Conservation (phyloP, 2,329 filamentous ascomycete genomes). For the Albophoma yamanashiensis region DNA sequence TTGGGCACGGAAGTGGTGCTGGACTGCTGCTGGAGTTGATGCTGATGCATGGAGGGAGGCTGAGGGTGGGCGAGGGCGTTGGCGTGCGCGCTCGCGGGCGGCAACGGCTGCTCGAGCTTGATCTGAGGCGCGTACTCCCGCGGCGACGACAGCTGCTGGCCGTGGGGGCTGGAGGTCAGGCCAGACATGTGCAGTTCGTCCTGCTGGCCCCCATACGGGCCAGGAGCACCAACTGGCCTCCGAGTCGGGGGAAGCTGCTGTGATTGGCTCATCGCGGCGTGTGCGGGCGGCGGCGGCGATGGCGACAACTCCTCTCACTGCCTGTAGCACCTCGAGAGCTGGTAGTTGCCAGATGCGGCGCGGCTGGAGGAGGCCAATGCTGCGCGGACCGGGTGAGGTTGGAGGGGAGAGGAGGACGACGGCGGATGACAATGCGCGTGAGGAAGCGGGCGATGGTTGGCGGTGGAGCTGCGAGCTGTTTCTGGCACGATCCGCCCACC, state of each 20-base stretch:
- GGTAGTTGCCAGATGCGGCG: not conserved
- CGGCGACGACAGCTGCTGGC: conserved; percentile 28
- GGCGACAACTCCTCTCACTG: not conserved
- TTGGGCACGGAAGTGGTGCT: conserved; percentile 39
- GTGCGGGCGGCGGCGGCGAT: not conserved
- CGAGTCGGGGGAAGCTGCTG: conserved; percentile 22
- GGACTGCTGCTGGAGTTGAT: conserved; percentile 20
- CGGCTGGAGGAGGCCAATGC: not conserved
- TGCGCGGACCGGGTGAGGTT: not conserved
- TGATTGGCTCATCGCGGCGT: conserved; percentile 28
- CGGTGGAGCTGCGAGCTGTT: not conserved
- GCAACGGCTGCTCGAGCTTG: conserved; percentile 33
- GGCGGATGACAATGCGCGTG: not conserved
- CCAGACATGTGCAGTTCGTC: conserved; percentile 47
- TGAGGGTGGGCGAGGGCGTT: conserved; percentile 21
- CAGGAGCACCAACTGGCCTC: conserved; percentile 11
- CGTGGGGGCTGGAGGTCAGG: conserved; percentile 25
- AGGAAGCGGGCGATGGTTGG: not conserved
- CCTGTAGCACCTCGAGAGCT: not conserved
- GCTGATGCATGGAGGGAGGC: conserved; percentile 8
- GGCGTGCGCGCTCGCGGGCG: not conserved
- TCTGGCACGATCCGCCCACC: not conserved
- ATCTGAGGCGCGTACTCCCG: conserved; percentile 41
- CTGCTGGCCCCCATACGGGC: conserved; percentile 20
- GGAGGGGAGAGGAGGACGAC: not conserved